Percentiles rank a stretch among this genome's conserved stretches.
Evolutionary conservation across 805 yeast genomes (phyloP).

Genomic region (Saturnispora gosingensis): DNA sequence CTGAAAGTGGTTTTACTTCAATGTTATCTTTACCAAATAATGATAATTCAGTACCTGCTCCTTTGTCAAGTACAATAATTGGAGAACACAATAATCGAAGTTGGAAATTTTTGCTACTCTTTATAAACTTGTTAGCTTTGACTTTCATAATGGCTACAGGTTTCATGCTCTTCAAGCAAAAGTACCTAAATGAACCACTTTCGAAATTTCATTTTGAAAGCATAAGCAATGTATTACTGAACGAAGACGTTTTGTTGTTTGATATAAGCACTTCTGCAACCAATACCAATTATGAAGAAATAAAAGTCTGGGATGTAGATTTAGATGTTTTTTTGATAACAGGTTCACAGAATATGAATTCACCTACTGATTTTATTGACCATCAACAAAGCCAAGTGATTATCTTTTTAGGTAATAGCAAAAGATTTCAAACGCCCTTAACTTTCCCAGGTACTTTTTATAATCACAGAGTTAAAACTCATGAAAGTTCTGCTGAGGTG

Average conservation of each 20-base stretch:
- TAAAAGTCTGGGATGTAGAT: slow-evolving; percentile 25
- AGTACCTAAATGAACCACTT: slow-evolving; percentile 22
- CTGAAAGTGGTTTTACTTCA: background rate
- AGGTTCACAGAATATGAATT: slow-evolving; percentile 4
- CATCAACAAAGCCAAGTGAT: slow-evolving; percentile 12
- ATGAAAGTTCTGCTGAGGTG: slow-evolving; percentile 23
- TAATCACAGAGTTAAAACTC: slow-evolving; percentile 6
- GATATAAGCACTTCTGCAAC: slow-evolving; percentile 22
- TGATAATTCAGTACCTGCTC: no score
- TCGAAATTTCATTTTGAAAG: slow-evolving; percentile 17
- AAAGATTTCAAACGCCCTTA: slow-evolving; percentile 25
- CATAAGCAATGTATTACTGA: slow-evolving; percentile 24
- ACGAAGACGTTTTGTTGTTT: slow-evolving; percentile 25
- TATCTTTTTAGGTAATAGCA: slow-evolving; percentile 26
- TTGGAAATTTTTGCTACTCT: background rate
- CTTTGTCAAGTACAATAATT: background rate
- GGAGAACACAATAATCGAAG: background rate
- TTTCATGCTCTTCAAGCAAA: slow-evolving; percentile 18
- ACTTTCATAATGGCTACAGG: slow-evolving; percentile 2
- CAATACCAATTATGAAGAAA: slow-evolving; percentile 26
- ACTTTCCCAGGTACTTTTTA: slow-evolving; percentile 22
- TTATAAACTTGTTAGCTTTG: background rate
- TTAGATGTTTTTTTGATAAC: slow-evolving; percentile 27
- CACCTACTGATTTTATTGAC: background rate
- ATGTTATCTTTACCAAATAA: background rate